phyloP scores from a whole-genome alignment of 192 early-diverging fungal genomes.

The Coemansia sp. region DNA sequence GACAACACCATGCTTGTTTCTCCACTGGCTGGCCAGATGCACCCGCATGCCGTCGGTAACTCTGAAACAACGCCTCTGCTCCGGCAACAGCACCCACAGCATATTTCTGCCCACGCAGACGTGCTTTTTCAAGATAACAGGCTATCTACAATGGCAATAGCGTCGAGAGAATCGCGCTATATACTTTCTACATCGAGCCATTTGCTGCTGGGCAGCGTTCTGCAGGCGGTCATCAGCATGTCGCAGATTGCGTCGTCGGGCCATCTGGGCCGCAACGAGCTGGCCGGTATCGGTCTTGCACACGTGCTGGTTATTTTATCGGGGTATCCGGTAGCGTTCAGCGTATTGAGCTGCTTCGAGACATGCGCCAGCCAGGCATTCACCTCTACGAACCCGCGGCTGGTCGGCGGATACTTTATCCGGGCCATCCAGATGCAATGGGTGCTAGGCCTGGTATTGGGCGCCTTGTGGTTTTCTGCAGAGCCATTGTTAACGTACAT shows the following conservation, averaged over 20 bases:
- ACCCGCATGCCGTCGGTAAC: neutral
- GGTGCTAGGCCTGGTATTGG: constrained; percentile 37
- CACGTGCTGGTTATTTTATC: constrained; percentile 76
- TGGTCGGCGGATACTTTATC: constrained; percentile 51
- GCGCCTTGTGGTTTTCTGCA: constrained; percentile 36
- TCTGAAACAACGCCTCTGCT: constrained; percentile 29
- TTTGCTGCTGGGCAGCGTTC: constrained; percentile 59
- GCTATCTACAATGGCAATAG: constrained; percentile 13
- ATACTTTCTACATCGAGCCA: constrained; percentile 45
- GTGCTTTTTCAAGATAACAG: constrained; percentile 5
- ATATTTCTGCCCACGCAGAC: neutral
- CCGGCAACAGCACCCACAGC: neutral
- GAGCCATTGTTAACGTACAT: constrained; percentile 21
- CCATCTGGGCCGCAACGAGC: constrained; percentile 63
- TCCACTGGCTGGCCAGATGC: neutral
- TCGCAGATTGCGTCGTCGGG: constrained; percentile 68
- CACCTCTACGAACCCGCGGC: constrained; percentile 47
- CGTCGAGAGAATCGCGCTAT: constrained; percentile 17
- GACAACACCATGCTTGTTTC: constrained; percentile 1
- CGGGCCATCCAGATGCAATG: constrained; percentile 43
- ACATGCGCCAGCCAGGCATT: constrained; percentile 76
- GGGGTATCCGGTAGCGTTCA: constrained; percentile 70
- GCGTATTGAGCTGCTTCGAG: constrained; percentile 74
- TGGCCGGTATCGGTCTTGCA: constrained; percentile 71
- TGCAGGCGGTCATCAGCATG: constrained; percentile 68